phyloP scores from a whole-genome alignment of 352 stramenopile genomes.

The Phytopythium chamaehyphon region DNA sequence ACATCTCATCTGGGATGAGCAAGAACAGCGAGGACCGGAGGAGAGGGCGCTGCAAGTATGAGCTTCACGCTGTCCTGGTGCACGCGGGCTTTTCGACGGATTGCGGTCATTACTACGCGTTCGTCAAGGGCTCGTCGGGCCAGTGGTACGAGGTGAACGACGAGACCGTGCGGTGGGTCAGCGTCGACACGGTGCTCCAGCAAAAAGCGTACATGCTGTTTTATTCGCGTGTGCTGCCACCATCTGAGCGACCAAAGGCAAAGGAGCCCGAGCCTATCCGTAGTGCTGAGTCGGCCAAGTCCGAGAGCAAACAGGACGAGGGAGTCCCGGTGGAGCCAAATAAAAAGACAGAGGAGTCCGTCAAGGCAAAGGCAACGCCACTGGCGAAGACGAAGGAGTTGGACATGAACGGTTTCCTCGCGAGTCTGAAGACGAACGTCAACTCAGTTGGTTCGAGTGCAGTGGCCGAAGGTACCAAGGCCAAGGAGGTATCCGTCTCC shows the following conservation, averaged over 20 bases:
- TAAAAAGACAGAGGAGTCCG: conserved; percentile 6
- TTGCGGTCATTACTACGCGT: conserved; percentile 90
- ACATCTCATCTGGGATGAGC: conserved; percentile 58
- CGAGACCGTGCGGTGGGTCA: conserved; percentile 82
- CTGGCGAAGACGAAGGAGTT: conserved; percentile 34
- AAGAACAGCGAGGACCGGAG: conserved; percentile 48
- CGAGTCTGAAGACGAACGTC: conserved; percentile 51
- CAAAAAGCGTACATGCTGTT: conserved; percentile 92
- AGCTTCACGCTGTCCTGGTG: conserved; percentile 81
- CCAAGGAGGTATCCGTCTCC: neutral
- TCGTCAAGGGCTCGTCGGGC: conserved; percentile 83
- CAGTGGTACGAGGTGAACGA: conserved; percentile 94
- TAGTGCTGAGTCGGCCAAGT: neutral
- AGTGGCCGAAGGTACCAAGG: neutral
- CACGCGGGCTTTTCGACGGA: conserved; percentile 86
- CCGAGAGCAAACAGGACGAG: conserved; percentile 13
- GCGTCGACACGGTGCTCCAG: conserved; percentile 78
- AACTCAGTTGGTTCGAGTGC: neutral
- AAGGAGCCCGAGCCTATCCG: conserved; percentile 12
- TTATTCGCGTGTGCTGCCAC: conserved; percentile 71
- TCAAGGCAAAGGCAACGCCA: conserved; percentile 9
- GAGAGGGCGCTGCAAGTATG: conserved; percentile 55
- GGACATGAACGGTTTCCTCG: conserved; percentile 64
- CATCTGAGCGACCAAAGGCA: conserved; percentile 30
- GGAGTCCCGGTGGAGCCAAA: conserved; percentile 2